Percentiles rank a stretch among this genome's conserved stretches.
phyloP scores from a whole-genome alignment of 2,329 filamentous ascomycete species.

The Cladosporium sp. region DNA sequence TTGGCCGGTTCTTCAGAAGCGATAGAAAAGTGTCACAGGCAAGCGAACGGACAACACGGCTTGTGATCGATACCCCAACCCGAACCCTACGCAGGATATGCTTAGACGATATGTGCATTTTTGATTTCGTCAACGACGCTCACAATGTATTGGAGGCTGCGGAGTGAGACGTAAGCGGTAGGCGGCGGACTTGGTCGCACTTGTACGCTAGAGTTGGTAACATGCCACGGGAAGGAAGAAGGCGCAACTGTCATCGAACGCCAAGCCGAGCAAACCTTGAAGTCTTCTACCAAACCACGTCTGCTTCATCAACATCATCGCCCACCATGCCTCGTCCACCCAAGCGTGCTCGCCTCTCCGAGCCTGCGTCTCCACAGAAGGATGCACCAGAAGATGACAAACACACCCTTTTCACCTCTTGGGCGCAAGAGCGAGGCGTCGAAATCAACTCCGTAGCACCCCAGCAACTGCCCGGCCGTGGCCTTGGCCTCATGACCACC shows the following conservation, averaged over 20 bases:
- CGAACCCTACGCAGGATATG: background rate
- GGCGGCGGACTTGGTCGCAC: too few species aligned
- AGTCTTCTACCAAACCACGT: background rate
- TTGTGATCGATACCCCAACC: background rate
- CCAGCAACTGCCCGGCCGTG: conserved; percentile 67
- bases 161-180: too few species aligned
- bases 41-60: background rate
- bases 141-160: too few species aligned
- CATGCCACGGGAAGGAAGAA: background rate
- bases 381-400: conserved; percentile 22
- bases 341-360: conserved; percentile 13
- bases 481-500: conserved; percentile 75
- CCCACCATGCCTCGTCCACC: conserved; percentile 1
- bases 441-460: conserved; percentile 67
- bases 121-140: too few species aligned
- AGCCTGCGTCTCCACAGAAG: background rate
- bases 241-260: background rate
- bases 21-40: background rate
- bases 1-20: background rate
- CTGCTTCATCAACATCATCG: background rate
- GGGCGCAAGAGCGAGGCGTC: conserved; percentile 67
- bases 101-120: too few species aligned
- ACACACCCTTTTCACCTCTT: conserved; percentile 62
- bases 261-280: background rate
- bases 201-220: too few species aligned